Evolutionary conservation across 1,284 basidiomycete genomes (phyloP).

Genomic region (Mycosarcoma maydis): DNA sequence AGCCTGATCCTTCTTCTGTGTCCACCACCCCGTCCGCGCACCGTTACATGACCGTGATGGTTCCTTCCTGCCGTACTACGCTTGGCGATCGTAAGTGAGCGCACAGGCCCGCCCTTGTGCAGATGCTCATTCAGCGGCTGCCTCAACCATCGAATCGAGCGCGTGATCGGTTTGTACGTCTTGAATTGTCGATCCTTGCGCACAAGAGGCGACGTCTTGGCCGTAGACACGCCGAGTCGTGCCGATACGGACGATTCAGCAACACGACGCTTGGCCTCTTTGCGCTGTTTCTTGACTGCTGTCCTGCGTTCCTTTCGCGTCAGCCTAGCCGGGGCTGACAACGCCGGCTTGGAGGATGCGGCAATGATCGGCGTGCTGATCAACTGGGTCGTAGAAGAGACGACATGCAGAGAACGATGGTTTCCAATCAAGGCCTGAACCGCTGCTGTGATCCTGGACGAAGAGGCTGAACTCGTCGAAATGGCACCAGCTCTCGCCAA

Average conservation of each 20-base stretch:
- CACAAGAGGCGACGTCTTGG: conserved; percentile 57
- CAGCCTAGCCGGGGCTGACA: conserved; percentile 6
- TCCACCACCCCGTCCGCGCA: conserved; percentile 88
- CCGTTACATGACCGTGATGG: conserved; percentile 81
- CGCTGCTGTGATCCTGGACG: conserved; percentile 24
- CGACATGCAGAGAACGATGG: conserved; percentile 18
- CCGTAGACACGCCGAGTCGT: conserved; percentile 54
- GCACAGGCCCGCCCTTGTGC: conserved; percentile 82
- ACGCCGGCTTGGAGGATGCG: background rate
- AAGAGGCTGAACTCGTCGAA: conserved; percentile 29
- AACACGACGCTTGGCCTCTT: conserved; percentile 38
- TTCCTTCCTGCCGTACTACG: conserved; percentile 89
- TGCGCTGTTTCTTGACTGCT: conserved; percentile 50
- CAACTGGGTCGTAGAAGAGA: conserved; percentile 29
- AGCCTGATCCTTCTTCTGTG: conserved; percentile 86
- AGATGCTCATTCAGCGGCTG: conserved; percentile 83
- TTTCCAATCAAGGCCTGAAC: conserved; percentile 11
- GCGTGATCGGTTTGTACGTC: conserved; percentile 87
- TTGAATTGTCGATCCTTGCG: conserved; percentile 73
- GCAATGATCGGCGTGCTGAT: background rate
- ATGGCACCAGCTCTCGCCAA: conserved; percentile 16
- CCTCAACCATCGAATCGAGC: conserved; percentile 84
- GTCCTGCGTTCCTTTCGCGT: conserved; percentile 55
- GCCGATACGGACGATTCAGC: conserved; percentile 54
- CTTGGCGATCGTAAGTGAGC: conserved; percentile 81